Evolutionary conservation across 2,329 filamentous ascomycete species (phyloP).

Genomic region (Pseudopithomyces chartarum): DNA sequence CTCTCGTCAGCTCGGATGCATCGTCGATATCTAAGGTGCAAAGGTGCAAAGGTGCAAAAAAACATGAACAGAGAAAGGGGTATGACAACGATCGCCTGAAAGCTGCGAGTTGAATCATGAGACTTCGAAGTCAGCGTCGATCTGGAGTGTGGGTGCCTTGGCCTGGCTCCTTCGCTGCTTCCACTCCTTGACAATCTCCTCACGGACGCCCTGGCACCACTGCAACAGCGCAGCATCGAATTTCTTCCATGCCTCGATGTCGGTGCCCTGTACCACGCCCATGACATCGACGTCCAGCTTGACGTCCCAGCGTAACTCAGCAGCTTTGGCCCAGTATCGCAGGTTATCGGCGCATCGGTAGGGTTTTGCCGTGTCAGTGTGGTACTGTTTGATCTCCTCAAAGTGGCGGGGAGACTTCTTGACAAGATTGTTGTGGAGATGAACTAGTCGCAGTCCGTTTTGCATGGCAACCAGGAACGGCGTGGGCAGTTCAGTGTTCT

Average conservation of each 20-base stretch:
- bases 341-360: constrained; percentile 94
- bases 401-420: constrained; percentile 84
- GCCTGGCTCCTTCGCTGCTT: constrained; percentile 47
- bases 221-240: constrained; percentile 82
- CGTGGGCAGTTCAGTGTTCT: constrained; percentile 65
- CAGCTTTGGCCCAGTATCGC: constrained; percentile 94
- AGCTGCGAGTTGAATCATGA: constrained; percentile 15
- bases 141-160: constrained; percentile 45
- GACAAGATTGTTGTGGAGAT: constrained; percentile 88
- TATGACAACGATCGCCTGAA: neutral
- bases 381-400: constrained; percentile 84
- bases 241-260: constrained; percentile 72
- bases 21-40: constrained; percentile 16
- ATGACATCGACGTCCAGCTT: constrained; percentile 83
- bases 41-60: constrained; percentile 6
- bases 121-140: constrained; percentile 41
- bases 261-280: constrained; percentile 78
- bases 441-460: constrained; percentile 80
- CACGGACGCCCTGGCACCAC: constrained; percentile 82
- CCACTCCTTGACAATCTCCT: constrained; percentile 81
- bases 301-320: constrained; percentile 91
- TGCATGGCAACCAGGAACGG: constrained; percentile 75
- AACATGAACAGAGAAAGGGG: constrained; percentile 34
- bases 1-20: constrained; percentile 26
- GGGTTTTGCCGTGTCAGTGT: constrained; percentile 91